Evolutionary conservation across 2,329 filamentous ascomycete species (phyloP).

Genomic region (Diplodia mutila): DNA sequence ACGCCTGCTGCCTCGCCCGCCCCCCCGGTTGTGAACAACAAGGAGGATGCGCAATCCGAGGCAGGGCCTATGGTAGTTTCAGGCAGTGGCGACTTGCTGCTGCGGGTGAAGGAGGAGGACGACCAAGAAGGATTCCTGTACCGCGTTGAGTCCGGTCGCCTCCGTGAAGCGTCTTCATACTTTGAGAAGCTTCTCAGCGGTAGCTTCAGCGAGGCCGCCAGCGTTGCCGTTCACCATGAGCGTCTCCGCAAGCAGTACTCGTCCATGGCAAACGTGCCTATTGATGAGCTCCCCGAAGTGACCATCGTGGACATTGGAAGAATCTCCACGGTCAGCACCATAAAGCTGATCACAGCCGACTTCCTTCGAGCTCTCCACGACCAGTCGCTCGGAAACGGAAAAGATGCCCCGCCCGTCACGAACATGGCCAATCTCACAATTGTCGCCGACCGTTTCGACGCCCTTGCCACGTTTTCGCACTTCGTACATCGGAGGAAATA

Average conservation of each 20-base stretch:
- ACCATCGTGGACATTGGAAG: constrained; percentile 69
- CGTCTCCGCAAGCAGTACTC: constrained; percentile 54
- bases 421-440: constrained; percentile 71
- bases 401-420: constrained; percentile 55
- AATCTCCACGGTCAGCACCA: constrained; percentile 62
- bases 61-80: constrained; percentile 56
- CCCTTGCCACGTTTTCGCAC: constrained; percentile 58
- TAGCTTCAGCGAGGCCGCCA: constrained; percentile 65
- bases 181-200: constrained; percentile 70
- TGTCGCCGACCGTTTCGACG: constrained; percentile 75
- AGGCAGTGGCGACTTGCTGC: constrained; percentile 64
- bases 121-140: constrained; percentile 61
- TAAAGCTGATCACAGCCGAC: constrained; percentile 67
- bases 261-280: constrained; percentile 54
- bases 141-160: constrained; percentile 60
- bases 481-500: constrained; percentile 56
- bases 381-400: constrained; percentile 45
- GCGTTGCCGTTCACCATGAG: constrained; percentile 57
- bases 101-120: constrained; percentile 68
- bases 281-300: constrained; percentile 64
- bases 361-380: constrained; percentile 69
- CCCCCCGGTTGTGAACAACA: constrained; percentile 33
- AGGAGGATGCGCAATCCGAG: constrained; percentile 23
- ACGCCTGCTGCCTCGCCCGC: constrained; percentile 13
- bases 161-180: constrained; percentile 69